Percentiles rank a stretch among this genome's conserved stretches.
Evolutionary conservation across 2,329 filamentous ascomycete species (phyloP).

Genomic region (Cladosporium halotolerans): DNA sequence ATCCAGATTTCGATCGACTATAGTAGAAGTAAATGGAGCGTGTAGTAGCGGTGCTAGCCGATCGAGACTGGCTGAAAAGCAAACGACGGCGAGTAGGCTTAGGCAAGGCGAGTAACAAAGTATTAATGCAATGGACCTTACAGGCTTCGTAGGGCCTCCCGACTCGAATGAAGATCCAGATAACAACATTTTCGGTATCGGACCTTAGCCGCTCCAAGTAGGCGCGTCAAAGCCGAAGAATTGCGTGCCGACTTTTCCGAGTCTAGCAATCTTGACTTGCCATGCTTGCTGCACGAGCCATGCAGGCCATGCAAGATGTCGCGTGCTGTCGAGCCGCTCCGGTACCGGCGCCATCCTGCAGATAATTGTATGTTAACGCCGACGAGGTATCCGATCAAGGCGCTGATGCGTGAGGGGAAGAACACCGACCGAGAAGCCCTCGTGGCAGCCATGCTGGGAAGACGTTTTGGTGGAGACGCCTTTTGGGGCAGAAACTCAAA

Average conservation of each 20-base stretch:
- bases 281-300: not conserved
- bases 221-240: not conserved
- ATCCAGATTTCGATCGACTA: not conserved
- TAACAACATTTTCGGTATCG: not conserved
- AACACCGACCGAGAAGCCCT: too few species aligned
- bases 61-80: too few species aligned
- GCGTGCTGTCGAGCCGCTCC: not conserved
- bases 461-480: too few species aligned
- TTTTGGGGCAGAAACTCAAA: too few species aligned
- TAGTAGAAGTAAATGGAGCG: not conserved
- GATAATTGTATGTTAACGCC: slow-evolving; percentile 3
- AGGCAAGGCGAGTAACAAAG: not conserved
- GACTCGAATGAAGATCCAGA: not conserved
- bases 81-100: not conserved
- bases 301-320: not conserved
- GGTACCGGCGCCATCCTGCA: slow-evolving; percentile 3
- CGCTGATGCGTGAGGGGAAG: too few species aligned
- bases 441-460: too few species aligned
- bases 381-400: not conserved
- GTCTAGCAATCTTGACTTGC: not conserved
- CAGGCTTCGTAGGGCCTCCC: not conserved
- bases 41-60: not conserved
- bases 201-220: not conserved
- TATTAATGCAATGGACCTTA: not conserved
- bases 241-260: slow-evolving; percentile 9